These are phyloP conservation scores for Hypoxylon trugodes DNA, from an alignment of 495 filamentous ascomycete genomes.

Conservation along the genomic window DNA sequence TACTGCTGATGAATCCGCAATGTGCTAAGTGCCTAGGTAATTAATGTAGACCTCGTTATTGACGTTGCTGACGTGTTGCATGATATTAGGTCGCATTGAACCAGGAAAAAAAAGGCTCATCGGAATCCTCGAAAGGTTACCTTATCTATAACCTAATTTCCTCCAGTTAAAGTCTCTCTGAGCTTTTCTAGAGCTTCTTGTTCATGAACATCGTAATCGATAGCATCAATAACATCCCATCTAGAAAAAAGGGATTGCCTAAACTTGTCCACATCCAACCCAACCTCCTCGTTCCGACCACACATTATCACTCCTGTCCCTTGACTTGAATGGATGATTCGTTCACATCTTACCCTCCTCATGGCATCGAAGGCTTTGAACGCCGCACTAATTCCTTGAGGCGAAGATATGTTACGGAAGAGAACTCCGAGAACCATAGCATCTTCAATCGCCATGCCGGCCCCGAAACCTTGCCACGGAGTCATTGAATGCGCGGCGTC, in stretches of 20 bases:
- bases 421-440: conserved; percentile 60
- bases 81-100: too few species aligned
- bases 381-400: conserved; percentile 6
- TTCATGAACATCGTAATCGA: neutral
- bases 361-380: conserved; percentile 30
- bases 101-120: too few species aligned
- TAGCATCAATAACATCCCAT: neutral
- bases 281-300: neutral
- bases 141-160: too few species aligned
- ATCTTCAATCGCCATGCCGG: conserved; percentile 70
- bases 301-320: conserved; percentile 29
- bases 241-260: neutral
- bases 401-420: conserved; percentile 28
- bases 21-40: too few species aligned
- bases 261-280: neutral
- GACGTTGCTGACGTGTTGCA: too few species aligned
- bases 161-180: neutral
- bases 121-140: too few species aligned
- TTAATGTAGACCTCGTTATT: too few species aligned
- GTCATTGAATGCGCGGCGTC: conserved; percentile 69
- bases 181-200: neutral
- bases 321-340: conserved; percentile 37
- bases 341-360: conserved; percentile 20
- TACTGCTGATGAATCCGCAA: too few species aligned
- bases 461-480: conserved; percentile 71